Conservation (phyloP, 1,284 basidiomycete genomes). For the Trametes sp. region DNA sequence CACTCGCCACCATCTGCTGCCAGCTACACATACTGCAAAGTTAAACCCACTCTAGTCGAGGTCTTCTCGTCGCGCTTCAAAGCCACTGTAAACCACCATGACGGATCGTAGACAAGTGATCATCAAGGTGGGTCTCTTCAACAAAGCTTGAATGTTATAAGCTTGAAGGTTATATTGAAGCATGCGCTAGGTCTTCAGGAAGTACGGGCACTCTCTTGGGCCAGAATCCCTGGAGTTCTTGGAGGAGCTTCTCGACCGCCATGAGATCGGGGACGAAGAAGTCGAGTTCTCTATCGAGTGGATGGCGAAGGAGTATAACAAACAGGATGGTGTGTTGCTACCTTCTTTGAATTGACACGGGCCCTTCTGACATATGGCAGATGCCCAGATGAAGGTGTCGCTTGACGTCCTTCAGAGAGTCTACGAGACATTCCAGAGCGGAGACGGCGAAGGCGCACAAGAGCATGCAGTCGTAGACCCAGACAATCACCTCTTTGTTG, state of each 20-base stretch:
- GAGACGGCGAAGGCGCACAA: slow-evolving; percentile 62
- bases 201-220: slow-evolving; percentile 84
- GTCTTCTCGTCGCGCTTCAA: too few relatives aligned
- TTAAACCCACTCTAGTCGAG: too few relatives aligned
- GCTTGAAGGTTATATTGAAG: not conserved
- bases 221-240: slow-evolving; percentile 76
- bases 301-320: slow-evolving; percentile 89
- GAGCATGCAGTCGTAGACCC: slow-evolving; percentile 79
- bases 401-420: slow-evolving; percentile 78
- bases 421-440: slow-evolving; percentile 83
- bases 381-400: slow-evolving; percentile 84
- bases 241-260: slow-evolving; percentile 70
- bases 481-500: slow-evolving; percentile 83
- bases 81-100: slow-evolving; percentile 38
- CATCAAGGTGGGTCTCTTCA: slow-evolving; percentile 59
- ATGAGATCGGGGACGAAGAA: slow-evolving; percentile 76
- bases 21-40: not conserved
- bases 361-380: slow-evolving; percentile 46
- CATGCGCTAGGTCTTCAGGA: slow-evolving; percentile 82
- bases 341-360: slow-evolving; percentile 3
- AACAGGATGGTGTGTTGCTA: slow-evolving; percentile 78
- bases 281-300: slow-evolving; percentile 83
- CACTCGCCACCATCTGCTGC: not conserved
- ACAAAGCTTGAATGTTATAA: not conserved
- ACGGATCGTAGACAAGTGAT: slow-evolving; percentile 60